Evolutionary conservation across 768 basidiomycete species (phyloP), one percentile per base, ranked within the genome.

Genomic region (Gelatoporia subvermispora): DNA sequence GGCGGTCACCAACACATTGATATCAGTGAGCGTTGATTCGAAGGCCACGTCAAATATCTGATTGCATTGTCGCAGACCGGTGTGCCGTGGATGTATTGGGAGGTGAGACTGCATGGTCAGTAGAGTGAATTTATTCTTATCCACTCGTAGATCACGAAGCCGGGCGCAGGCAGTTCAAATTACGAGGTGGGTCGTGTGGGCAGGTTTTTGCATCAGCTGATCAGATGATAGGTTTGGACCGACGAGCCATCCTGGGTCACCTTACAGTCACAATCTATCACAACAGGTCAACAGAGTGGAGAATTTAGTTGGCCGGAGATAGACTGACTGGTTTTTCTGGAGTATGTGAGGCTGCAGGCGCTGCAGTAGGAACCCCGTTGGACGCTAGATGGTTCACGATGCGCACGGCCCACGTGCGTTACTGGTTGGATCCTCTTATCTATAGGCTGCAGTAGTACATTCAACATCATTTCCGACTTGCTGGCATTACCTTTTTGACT

Each of bases 21-120:
- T 48, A n/a, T 17, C 37, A 22, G 47, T 48, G 17, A 25, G 47
- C 22, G 9, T 9, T 23, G 16, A 37, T 11, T 37, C n/a, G 18
- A 8, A 13, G 8, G 8, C 35, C 28, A 35, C 17, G 31, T 16
- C 21, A n/a, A 18, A 5, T 20, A n/a, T 7, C 46, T 20, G 23
- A 47, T 16, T 22, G 37, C 28, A 34, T 9, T 40, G n/a, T n/a
- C 8, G 25, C 23, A 48, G 47, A 48, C 47, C 5, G 47, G 37
- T 15, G 47, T 48, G 10, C 47, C 47, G 13, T 48, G 47, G 47
- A 48, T 48, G 47, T 48, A 48, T 22, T 48, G 47, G 47, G 47
- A 48, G 39, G 22, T 45, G 8, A 25, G 28, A 31, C 13, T 31
- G 13, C 28, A 5, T 13, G 13, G 13, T 13, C 28, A 5, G 5